Conservation (phyloP, 306 rosid genomes). For the Crotalaria pallida region DNA sequence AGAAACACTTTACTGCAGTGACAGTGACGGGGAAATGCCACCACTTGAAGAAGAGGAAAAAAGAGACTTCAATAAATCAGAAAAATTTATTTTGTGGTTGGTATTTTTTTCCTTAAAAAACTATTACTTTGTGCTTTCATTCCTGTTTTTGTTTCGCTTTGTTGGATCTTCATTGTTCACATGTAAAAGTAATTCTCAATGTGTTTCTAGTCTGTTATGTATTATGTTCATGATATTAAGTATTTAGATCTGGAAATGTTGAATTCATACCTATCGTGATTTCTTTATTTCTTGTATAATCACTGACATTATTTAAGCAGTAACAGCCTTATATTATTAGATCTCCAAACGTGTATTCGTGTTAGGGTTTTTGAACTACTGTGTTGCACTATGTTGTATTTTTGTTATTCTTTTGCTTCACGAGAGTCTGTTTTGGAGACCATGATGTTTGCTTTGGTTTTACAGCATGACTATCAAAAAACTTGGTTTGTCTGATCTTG, state of each 20-base stretch:
- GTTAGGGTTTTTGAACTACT: not conserved
- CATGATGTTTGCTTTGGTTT: constrained; percentile 26
- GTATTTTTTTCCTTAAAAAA: constrained; percentile 37
- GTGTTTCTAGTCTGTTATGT: not conserved
- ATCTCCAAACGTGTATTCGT: not conserved
- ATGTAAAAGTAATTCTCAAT: not conserved
- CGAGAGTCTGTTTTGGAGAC: constrained; percentile 21
- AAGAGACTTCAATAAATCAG: constrained; percentile 73
- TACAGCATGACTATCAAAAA: constrained; percentile 75
- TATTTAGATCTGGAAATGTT: not conserved
- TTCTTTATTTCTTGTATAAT: not conserved
- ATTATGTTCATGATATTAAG: not conserved
- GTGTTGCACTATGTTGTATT: not conserved
- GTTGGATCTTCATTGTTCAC: not conserved
- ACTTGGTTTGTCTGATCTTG: constrained; percentile 67
- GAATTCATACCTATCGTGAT: not conserved
- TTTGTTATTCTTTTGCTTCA: not conserved
- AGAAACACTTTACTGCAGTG: constrained; percentile 96
- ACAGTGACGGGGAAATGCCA: constrained; percentile 82
- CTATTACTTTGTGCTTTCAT: constrained; percentile 16
- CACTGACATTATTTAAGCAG: not conserved
- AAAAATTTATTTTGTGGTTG: constrained; percentile 89
- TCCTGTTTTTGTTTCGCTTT: not conserved
- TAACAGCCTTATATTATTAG: not conserved
- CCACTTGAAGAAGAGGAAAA: constrained; percentile 91